A percentile compares a stretch with the other conserved stretches of the same genome.
phyloP scores from a whole-genome alignment of 495 filamentous ascomycete genomes.

The Neurospora sp. region DNA sequence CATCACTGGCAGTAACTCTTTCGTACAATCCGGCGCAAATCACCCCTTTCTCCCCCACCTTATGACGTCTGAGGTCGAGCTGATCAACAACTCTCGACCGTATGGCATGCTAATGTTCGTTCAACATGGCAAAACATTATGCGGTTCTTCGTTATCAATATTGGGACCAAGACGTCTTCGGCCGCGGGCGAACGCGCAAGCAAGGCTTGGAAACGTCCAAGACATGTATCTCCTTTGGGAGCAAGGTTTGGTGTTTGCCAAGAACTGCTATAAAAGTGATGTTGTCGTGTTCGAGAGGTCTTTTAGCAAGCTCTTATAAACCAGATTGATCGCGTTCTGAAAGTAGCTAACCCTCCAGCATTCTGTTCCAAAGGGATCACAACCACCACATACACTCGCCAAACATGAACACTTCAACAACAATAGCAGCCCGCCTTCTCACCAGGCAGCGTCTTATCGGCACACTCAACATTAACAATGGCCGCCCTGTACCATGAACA shows the following conservation, averaged over 20 bases:
- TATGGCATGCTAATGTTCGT: background rate
- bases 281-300: background rate
- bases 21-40: background rate
- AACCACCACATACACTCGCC: background rate
- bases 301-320: background rate
- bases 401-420: conserved; percentile 2
- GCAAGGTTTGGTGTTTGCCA: background rate
- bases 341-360: background rate
- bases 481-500: background rate
- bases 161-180: background rate
- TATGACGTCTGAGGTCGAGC: background rate
- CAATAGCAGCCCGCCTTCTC: background rate
- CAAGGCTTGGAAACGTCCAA: background rate
- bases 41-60: background rate
- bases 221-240: background rate
- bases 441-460: background rate
- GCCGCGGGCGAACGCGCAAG: background rate
- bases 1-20: background rate
- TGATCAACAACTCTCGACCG: background rate
- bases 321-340: background rate
- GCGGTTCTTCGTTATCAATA: background rate
- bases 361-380: background rate
- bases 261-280: background rate
- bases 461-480: background rate
- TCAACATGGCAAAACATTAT: background rate